Evolutionary conservation across 345 rosid species (phyloP).

Genomic region (thale cress (Arabidopsis thaliana)): DNA sequence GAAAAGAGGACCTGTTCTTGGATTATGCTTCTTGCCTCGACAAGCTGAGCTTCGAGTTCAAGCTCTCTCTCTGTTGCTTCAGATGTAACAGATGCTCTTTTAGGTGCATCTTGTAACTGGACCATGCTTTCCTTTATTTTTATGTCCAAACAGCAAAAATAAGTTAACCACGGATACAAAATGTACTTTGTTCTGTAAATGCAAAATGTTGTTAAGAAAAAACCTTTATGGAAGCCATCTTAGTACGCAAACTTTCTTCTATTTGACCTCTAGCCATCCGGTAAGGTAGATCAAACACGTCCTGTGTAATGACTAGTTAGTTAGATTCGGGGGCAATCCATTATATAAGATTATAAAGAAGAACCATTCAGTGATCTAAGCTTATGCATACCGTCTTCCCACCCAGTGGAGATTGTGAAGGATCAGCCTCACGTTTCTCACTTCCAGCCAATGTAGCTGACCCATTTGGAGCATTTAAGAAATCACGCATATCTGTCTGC

Average conservation of each 20-base stretch:
- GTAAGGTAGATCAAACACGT: conserved; percentile 91
- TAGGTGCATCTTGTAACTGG: conserved; percentile 90
- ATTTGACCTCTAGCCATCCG: conserved; percentile 97
- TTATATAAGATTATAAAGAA: neutral
- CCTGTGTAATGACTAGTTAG: conserved; percentile 52
- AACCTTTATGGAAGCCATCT: conserved; percentile 98
- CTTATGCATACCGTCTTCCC: conserved; percentile 77
- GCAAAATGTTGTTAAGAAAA: neutral
- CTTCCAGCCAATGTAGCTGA: conserved; percentile 65
- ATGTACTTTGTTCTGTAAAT: neutral
- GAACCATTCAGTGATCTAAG: neutral
- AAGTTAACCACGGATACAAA: conserved; percentile 3
- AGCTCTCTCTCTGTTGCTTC: conserved; percentile 99
- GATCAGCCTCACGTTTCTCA: conserved; percentile 67
- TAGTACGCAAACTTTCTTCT: conserved; percentile 91
- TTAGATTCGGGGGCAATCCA: neutral
- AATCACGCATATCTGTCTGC: conserved; percentile 96
- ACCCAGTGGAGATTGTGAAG: conserved; percentile 88
- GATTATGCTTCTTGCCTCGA: conserved; percentile 98
- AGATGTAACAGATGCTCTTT: conserved; percentile 87
- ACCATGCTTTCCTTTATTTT: conserved; percentile 57
- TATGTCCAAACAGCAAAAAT: conserved; percentile 14
- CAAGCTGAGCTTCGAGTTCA: conserved; percentile 99
- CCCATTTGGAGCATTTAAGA: conserved; percentile 86
- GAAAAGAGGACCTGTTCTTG: conserved; percentile 81